phyloP scores from a whole-genome alignment of 306 rosid species.

The Quillaja saponaria region DNA sequence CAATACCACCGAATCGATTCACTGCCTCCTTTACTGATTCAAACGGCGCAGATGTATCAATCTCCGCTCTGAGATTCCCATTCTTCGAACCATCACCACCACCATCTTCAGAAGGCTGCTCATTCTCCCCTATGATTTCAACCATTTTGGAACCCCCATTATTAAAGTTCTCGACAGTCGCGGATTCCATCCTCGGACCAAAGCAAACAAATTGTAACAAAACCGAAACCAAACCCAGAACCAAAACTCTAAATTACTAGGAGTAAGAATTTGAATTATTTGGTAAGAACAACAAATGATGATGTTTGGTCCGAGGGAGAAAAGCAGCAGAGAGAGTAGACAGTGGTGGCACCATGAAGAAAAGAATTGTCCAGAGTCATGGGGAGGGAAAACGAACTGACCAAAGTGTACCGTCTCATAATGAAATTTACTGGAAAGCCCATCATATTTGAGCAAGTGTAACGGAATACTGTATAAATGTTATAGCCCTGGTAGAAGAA shows the following conservation, averaged over 20 bases:
- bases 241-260: background rate
- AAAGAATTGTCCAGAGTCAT: too few relatives aligned
- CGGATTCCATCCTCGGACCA: slow-evolving; percentile 16
- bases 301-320: too few relatives aligned
- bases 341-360: too few relatives aligned
- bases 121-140: background rate
- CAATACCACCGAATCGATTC: slow-evolving; percentile 67
- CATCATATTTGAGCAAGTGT: too few relatives aligned
- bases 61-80: slow-evolving; percentile 48
- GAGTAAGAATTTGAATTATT: too few relatives aligned
- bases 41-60: slow-evolving; percentile 83
- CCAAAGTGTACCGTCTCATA: too few relatives aligned
- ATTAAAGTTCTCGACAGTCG: background rate
- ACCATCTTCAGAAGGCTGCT: background rate
- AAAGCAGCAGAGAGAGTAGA: too few relatives aligned
- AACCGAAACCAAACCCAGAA: background rate
- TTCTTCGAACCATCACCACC: background rate
- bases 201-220: background rate
- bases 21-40: slow-evolving; percentile 85
- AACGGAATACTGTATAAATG: too few relatives aligned
- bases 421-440: too few relatives aligned
- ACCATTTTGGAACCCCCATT: slow-evolving; percentile 11
- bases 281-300: too few relatives aligned
- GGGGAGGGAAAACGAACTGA: too few relatives aligned
- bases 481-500: too few relatives aligned